These are phyloP conservation scores for Crucibulum laeve DNA, from an alignment of 768 basidiomycete species.

Conservation along the genomic window DNA sequence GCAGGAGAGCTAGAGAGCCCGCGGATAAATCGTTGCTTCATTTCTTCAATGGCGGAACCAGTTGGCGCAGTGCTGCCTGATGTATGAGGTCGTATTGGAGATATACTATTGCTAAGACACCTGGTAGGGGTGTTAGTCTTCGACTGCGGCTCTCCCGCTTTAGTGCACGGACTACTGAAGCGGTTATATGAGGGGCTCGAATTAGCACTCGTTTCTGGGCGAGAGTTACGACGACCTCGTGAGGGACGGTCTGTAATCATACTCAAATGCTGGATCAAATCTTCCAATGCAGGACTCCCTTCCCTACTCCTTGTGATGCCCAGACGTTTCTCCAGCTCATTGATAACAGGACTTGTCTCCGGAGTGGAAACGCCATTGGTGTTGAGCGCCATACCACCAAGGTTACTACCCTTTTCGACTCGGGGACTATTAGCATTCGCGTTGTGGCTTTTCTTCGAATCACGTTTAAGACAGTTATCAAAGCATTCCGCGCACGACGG, in stretches of 20 bases:
- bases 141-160: constrained; percentile 5
- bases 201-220: constrained; percentile 15
- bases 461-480: constrained; percentile 65
- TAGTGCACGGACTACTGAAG: constrained; percentile 17
- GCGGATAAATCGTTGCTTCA: constrained; percentile 56
- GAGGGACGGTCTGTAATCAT: constrained; percentile 16
- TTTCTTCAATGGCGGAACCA: constrained; percentile 53
- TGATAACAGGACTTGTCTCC: constrained; percentile 58
- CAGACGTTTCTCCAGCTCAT: constrained; percentile 59
- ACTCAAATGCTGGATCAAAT: constrained; percentile 41
- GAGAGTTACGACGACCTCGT: constrained; percentile 13
- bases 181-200: constrained; percentile 19
- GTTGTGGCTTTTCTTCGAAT: constrained; percentile 41
- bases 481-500: constrained; percentile 82
- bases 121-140: constrained; percentile 8
- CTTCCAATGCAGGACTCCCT: constrained; percentile 50
- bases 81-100: constrained; percentile 17
- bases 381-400: constrained; percentile 41
- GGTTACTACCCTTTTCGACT: constrained; percentile 29
- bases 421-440: constrained; percentile 28
- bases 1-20: constrained; percentile 21
- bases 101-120: constrained; percentile 16
- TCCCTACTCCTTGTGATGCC: constrained; percentile 52
- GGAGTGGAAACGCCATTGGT: constrained; percentile 29
- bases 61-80: constrained; percentile 31